Conservation (phyloP, 2,329 filamentous ascomycete genomes). For the Berkeleyomyces rouxiae region DNA sequence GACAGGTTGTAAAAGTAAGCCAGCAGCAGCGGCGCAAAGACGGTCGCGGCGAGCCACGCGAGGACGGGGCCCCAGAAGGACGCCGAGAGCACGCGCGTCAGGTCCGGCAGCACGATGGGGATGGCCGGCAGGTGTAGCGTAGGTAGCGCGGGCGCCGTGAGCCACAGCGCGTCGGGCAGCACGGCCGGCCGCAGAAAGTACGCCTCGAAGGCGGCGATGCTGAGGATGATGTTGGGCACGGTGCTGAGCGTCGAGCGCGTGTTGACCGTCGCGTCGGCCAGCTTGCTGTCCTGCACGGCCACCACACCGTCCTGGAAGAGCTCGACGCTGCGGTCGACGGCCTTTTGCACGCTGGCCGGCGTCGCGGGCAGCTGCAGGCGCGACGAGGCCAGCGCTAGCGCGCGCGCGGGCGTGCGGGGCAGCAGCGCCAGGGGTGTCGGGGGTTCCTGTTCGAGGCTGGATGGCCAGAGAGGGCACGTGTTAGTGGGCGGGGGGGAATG, state of each 20-base stretch:
- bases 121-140: slow-evolving; percentile 39
- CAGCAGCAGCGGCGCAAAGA: slow-evolving; percentile 50
- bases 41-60: slow-evolving; percentile 58
- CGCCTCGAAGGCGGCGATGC: slow-evolving; percentile 53
- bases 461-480: not conserved
- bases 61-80: slow-evolving; percentile 73
- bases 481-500: not conserved
- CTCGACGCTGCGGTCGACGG: slow-evolving; percentile 54
- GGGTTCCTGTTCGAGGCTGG: not conserved
- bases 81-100: slow-evolving; percentile 59
- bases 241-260: slow-evolving; percentile 57
- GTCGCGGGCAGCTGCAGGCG: slow-evolving; percentile 64
- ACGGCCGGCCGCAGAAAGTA: slow-evolving; percentile 53
- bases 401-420: slow-evolving; percentile 25
- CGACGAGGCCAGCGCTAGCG: slow-evolving; percentile 34
- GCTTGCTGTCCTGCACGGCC: slow-evolving; percentile 45
- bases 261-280: slow-evolving; percentile 47
- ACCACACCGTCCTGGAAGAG: slow-evolving; percentile 47
- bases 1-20: slow-evolving; percentile 90
- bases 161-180: slow-evolving; percentile 53
- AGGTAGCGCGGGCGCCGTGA: slow-evolving; percentile 49
- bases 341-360: slow-evolving; percentile 59
- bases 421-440: not conserved
- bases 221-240: slow-evolving; percentile 52
- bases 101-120: slow-evolving; percentile 56